Percentiles rank a stretch among this genome's conserved stretches.
Evolutionary conservation across 2,329 filamentous ascomycete genomes (phyloP).

Genomic region (Aphanocladium album): DNA sequence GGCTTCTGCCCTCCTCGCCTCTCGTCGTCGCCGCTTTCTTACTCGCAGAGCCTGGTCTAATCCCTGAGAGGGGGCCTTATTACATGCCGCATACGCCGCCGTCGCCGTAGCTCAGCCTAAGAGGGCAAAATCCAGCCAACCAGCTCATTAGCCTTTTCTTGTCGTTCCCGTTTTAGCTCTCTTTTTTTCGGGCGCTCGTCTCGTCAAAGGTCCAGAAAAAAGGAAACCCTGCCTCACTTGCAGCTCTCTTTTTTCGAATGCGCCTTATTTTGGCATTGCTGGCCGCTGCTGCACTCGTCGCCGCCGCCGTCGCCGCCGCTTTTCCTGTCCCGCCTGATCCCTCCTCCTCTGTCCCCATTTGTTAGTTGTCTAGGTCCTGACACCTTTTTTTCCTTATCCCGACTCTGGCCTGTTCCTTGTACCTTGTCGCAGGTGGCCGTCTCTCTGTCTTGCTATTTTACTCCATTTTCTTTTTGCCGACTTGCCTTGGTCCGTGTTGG

Average conservation of each 20-base stretch:
- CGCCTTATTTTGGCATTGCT: not conserved
- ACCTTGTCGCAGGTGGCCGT: constrained; percentile 1
- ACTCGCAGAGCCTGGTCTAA: not conserved
- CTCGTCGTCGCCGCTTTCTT: constrained; percentile 16
- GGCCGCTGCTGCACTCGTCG: not conserved
- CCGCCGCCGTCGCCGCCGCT: not conserved
- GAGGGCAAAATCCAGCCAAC: not conserved
- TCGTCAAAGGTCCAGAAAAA: not conserved
- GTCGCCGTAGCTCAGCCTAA: not conserved
- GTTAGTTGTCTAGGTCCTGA: not conserved
- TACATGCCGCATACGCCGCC: not conserved
- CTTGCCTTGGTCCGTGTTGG: not conserved
- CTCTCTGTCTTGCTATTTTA: not conserved
- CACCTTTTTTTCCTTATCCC: not conserved
- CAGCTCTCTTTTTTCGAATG: not conserved
- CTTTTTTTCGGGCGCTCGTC: not conserved
- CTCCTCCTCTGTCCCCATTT: not conserved
- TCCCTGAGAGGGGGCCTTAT: not conserved
- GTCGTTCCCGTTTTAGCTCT: not conserved
- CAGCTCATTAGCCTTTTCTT: not conserved
- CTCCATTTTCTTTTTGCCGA: not conserved
- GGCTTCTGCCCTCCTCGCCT: constrained; percentile 15
- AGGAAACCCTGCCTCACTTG: not conserved
- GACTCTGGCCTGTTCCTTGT: not conserved
- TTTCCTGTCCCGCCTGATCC: constrained; percentile 2